Evolutionary conservation across 2,329 filamentous ascomycete species (phyloP).

Genomic region (Cordyceps tenuipes): DNA sequence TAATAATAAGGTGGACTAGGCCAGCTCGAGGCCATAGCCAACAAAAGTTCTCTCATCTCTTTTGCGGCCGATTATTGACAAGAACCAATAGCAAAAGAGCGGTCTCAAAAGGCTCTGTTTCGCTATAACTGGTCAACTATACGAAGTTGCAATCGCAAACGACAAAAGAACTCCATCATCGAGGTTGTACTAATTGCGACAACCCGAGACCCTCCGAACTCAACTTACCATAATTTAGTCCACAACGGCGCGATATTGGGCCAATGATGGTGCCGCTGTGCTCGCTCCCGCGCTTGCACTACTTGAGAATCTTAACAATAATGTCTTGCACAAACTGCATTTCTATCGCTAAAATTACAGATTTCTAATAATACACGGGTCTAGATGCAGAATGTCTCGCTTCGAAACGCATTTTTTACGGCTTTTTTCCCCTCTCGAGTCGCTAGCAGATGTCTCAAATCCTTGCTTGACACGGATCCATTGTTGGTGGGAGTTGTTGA

Average conservation of each 20-base stretch:
- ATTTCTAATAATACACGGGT: background rate
- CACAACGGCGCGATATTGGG: constrained; percentile 2
- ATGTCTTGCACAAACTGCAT: background rate
- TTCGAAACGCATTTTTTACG: background rate
- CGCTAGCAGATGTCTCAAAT: too few relatives aligned
- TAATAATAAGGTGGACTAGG: too few relatives aligned
- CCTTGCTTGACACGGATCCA: too few relatives aligned
- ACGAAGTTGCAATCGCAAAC: too few relatives aligned
- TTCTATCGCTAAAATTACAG: background rate
- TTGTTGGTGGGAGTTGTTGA: too few relatives aligned
- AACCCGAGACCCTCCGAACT: background rate
- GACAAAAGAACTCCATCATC: background rate
- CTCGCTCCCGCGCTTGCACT: background rate
- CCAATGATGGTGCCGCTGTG: background rate
- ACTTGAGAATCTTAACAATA: background rate
- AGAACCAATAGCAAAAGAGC: background rate
- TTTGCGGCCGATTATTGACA: too few relatives aligned
- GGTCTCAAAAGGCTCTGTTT: too few relatives aligned
- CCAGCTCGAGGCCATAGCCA: too few relatives aligned
- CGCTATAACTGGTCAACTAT: too few relatives aligned
- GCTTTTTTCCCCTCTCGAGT: background rate
- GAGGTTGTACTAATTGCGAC: background rate
- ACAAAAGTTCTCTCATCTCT: too few relatives aligned
- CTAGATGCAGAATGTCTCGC: background rate
- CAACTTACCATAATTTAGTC: too few relatives aligned